phyloP scores from a whole-genome alignment of 2,329 filamentous ascomycete genomes.

The Trematosphaeria pertusa region DNA sequence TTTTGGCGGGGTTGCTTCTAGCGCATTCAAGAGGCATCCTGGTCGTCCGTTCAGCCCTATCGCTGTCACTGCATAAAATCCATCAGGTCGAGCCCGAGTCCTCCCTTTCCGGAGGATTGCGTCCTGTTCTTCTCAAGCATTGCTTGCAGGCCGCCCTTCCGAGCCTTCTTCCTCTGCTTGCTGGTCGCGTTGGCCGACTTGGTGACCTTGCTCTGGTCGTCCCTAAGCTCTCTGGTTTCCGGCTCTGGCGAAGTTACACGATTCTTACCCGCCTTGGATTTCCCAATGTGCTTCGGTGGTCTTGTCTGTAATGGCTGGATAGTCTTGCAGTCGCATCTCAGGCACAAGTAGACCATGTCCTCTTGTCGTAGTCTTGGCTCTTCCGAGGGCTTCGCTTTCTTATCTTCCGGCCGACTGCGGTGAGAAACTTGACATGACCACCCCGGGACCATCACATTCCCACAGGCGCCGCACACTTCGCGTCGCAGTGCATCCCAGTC shows the following conservation, averaged over 20 bases:
- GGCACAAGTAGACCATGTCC: conserved; percentile 34
- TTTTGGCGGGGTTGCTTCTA: conserved; percentile 34
- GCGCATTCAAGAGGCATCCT: conserved; percentile 31
- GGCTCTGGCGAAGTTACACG: conserved; percentile 3
- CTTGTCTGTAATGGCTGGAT: conserved; percentile 27
- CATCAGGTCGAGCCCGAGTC: conserved; percentile 57
- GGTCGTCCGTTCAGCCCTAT: conserved; percentile 35
- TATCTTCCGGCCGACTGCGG: conserved; percentile 6
- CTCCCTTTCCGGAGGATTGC: conserved; percentile 41
- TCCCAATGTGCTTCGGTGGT: conserved; percentile 27
- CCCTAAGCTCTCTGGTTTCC: background rate
- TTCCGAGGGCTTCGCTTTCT: conserved; percentile 8
- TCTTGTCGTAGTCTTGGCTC: conserved; percentile 18
- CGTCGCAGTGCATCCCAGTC: conserved; percentile 39
- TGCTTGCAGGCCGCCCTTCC: conserved; percentile 62
- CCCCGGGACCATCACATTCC: conserved; percentile 46
- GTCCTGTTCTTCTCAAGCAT: conserved; percentile 57
- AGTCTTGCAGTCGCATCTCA: conserved; percentile 42
- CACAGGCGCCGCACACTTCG: conserved; percentile 47
- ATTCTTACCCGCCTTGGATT: conserved; percentile 6
- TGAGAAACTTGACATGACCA: conserved; percentile 38
- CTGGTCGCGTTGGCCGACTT: conserved; percentile 55
- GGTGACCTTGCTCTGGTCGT: conserved; percentile 22
- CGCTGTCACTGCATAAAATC: conserved; percentile 59
- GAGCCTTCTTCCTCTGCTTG: conserved; percentile 62